Conservation (phyloP, 2,329 filamentous ascomycete genomes). For the Pseudogymnoascus pannorum region DNA sequence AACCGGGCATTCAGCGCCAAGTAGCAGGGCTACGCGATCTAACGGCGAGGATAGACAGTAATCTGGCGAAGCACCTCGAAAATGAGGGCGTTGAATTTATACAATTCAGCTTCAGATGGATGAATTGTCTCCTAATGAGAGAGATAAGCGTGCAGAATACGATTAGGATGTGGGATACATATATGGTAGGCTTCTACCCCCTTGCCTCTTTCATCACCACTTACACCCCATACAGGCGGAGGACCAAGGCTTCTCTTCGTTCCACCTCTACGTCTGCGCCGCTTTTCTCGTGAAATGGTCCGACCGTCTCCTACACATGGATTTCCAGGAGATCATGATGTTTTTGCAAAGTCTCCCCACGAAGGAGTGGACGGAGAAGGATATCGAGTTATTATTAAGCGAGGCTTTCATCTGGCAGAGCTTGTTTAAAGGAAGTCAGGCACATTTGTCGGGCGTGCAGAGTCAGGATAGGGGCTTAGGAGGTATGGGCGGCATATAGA, state of each 20-base stretch:
- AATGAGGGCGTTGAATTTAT: constrained; percentile 94
- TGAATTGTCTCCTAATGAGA: constrained; percentile 98
- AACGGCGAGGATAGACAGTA: constrained; percentile 79
- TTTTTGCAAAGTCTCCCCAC: constrained; percentile 93
- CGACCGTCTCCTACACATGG: constrained; percentile 89
- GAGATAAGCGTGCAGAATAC: constrained; percentile 96
- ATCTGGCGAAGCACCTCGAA: constrained; percentile 81
- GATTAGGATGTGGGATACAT: constrained; percentile 99
- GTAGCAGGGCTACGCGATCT: constrained; percentile 83
- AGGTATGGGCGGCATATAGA: constrained; percentile 7
- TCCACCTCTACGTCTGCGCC: constrained; percentile 96
- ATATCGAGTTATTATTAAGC: constrained; percentile 89
- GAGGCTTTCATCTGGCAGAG: constrained; percentile 99
- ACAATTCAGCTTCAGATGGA: constrained; percentile 98
- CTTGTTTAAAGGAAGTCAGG: constrained; percentile 87
- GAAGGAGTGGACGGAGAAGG: constrained; percentile 91
- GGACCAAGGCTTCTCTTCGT: constrained; percentile 96
- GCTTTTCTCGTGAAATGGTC: constrained; percentile 99
- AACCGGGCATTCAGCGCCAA: constrained; percentile 92
- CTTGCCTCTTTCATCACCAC: not conserved
- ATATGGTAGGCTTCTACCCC: constrained; percentile 59
- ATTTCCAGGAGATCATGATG: constrained; percentile 99
- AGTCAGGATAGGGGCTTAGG: not conserved
- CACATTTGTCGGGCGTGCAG: constrained; percentile 60
- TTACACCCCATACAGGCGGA: constrained; percentile 59